phyloP scores from a whole-genome alignment of 2,329 filamentous ascomycete species.

The Aspergillus persii region DNA sequence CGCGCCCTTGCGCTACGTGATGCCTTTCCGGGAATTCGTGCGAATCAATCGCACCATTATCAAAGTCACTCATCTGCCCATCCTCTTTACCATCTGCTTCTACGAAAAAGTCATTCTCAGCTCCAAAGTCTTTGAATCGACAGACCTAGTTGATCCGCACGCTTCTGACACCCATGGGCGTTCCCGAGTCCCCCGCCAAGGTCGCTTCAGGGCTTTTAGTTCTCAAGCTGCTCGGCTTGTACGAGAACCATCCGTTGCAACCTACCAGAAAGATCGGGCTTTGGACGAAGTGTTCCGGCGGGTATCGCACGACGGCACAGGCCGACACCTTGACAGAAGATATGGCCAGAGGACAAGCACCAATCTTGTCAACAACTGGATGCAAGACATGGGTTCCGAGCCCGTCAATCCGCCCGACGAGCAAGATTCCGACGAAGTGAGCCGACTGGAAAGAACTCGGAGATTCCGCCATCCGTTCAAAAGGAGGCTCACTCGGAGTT shows the following conservation, averaged over 20 bases:
- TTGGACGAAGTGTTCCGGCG: slow-evolving; percentile 86
- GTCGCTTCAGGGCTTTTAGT: slow-evolving; percentile 66
- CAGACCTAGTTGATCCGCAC: slow-evolving; percentile 76
- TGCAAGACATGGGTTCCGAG: slow-evolving; percentile 65
- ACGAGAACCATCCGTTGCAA: slow-evolving; percentile 82
- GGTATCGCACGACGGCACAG: slow-evolving; percentile 61
- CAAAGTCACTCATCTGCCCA: slow-evolving; percentile 84
- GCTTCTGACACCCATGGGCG: slow-evolving; percentile 52
- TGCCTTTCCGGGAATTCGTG: slow-evolving; percentile 79
- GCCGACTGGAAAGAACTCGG: slow-evolving; percentile 55
- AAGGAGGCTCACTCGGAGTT: slow-evolving; percentile 22
- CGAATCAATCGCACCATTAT: slow-evolving; percentile 86
- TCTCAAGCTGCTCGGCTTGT: slow-evolving; percentile 61
- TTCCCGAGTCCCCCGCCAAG: slow-evolving; percentile 58
- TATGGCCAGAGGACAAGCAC: slow-evolving; percentile 69
- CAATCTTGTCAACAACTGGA: slow-evolving; percentile 85
- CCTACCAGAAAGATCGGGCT: slow-evolving; percentile 84
- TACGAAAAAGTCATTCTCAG: slow-evolving; percentile 83
- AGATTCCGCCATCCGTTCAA: slow-evolving; percentile 51
- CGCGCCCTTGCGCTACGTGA: slow-evolving; percentile 75
- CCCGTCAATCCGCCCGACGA: slow-evolving; percentile 59
- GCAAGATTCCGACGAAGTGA: slow-evolving; percentile 58
- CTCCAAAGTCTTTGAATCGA: slow-evolving; percentile 73
- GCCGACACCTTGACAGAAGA: slow-evolving; percentile 56
- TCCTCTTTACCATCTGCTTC: slow-evolving; percentile 79